Percentiles rank a stretch among this genome's conserved stretches.
phyloP scores from a whole-genome alignment of 78 protist genomes.

The Dictyostelium firmibasis region DNA sequence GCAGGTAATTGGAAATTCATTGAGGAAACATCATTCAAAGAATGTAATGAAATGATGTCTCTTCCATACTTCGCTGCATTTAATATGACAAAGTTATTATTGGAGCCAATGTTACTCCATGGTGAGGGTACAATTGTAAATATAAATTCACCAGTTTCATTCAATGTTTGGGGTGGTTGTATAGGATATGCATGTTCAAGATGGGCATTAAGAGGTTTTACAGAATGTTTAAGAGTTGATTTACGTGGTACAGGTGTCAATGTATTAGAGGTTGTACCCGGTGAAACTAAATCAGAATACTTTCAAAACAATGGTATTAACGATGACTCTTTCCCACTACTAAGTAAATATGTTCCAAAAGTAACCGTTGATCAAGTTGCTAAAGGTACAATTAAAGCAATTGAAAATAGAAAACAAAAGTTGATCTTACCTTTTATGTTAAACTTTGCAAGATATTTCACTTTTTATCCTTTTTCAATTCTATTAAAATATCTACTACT shows the following conservation, averaged over 20 bases:
- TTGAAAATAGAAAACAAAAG: not conserved
- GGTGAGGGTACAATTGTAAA: conserved; percentile 49
- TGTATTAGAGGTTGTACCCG: conserved; percentile 48
- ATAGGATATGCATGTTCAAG: conserved; percentile 58
- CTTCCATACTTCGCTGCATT: conserved; percentile 72
- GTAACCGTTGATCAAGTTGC: conserved; percentile 1
- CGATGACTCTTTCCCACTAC: not conserved
- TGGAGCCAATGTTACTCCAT: not conserved
- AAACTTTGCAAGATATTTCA: not conserved
- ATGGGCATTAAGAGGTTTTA: conserved; percentile 46
- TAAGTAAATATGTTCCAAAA: not conserved
- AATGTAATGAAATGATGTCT: conserved; percentile 27
- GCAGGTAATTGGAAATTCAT: conserved; percentile 60
- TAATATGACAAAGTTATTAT: conserved; percentile 8
- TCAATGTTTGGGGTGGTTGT: conserved; percentile 37
- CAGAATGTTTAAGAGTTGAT: conserved; percentile 8
- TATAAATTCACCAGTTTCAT: conserved; percentile 54
- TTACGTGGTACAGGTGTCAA: conserved; percentile 9
- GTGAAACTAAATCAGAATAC: conserved; percentile 20
- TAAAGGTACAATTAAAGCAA: not conserved
- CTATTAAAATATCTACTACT: not conserved
- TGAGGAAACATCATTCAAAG: conserved; percentile 26
- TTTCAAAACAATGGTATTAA: conserved; percentile 27
- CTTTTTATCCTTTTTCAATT: not conserved
- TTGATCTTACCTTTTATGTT: not conserved